Base-by-base conservation (phyloP, 257 asterid species). In the Ehretia macrophylla region DNA sequence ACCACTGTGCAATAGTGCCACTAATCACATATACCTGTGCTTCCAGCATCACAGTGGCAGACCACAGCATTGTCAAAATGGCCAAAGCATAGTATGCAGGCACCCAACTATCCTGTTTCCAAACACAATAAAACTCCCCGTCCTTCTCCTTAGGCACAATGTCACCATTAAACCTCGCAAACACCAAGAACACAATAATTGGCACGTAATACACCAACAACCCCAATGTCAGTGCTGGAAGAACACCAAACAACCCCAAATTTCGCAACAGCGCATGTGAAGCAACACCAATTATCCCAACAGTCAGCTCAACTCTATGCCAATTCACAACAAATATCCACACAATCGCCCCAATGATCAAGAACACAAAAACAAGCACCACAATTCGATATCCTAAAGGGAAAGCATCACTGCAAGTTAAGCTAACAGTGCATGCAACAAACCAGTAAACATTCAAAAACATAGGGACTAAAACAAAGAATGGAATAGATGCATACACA, bases 71-170 rank as follows among this genome's bases (percentile, higher is more conserved):
- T 1, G 97, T 89, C 78, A 93, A 72, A 72, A 93, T 83, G 1
- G 94, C 97, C 68, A 93, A 67, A 0, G 95, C 59, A 63, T 81
- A 86, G 58, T 88, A 93, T 37, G 96, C 95, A 0, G 99, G 94
- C 71, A 93, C 99, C 97, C 97, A 93, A n/a, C 79, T 75, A 64
- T 84, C 96, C 82, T 79, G 85, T 69, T 86, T 93, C 99, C 99
- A 93, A 56, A 68, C 87, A 77, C 99, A 93, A 56, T 38, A 32
- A 69, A 71, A 80, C 23, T 75, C 88, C 32, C 94, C 97, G 22
- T 72, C 37, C 58, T 73, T 77, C 57, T 80, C 88, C 73, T 55
- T 72, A 4, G 99, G 91, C 69, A 84, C 82, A 45, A 93, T 72
- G 64, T 72, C 75, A 12, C 99, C 99, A 64, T 89, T 93, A 53